phyloP scores from a whole-genome alignment of 1,284 basidiomycete species.

The Blastosporella zonata region DNA sequence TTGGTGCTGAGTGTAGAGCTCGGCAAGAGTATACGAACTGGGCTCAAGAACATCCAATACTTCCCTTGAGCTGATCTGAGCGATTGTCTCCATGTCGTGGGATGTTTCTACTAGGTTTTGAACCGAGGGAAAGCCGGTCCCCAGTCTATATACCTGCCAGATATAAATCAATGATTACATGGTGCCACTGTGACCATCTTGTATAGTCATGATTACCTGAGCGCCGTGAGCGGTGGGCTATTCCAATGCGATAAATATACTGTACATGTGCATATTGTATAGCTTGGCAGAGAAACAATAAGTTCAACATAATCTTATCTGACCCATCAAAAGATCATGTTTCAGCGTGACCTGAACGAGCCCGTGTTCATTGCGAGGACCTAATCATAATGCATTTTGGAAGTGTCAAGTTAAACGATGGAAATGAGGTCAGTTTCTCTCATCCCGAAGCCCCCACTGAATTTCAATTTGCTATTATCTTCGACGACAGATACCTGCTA shows the following conservation, averaged over 20 bases:
- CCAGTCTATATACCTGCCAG: not conserved
- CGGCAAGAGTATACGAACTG: slow-evolving; percentile 31
- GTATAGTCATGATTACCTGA: no score
- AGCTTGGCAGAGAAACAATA: no score
- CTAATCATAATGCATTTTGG: slow-evolving; percentile 60
- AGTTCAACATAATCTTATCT: no score
- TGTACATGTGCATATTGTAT: no score
- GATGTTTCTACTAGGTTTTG: not conserved
- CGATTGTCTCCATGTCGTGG: slow-evolving; percentile 31
- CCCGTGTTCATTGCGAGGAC: no score
- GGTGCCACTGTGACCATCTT: not conserved
- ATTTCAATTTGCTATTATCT: not conserved
- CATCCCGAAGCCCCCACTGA: not conserved
- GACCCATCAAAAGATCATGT: no score
- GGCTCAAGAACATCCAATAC: slow-evolving; percentile 35
- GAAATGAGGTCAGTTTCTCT: slow-evolving; percentile 33
- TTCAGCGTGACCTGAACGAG: no score
- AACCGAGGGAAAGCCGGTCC: not conserved
- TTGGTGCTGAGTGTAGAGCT: not conserved
- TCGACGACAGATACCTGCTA: slow-evolving; percentile 44
- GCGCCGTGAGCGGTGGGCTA: no score
- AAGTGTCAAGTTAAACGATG: slow-evolving; percentile 48
- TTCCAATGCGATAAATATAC: no score
- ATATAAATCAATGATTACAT: not conserved
- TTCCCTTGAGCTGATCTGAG: slow-evolving; percentile 29